These are phyloP conservation scores for Hypsizygus marmoreus DNA, from an alignment of 768 basidiomycete genomes.

Conservation along the genomic window DNA sequence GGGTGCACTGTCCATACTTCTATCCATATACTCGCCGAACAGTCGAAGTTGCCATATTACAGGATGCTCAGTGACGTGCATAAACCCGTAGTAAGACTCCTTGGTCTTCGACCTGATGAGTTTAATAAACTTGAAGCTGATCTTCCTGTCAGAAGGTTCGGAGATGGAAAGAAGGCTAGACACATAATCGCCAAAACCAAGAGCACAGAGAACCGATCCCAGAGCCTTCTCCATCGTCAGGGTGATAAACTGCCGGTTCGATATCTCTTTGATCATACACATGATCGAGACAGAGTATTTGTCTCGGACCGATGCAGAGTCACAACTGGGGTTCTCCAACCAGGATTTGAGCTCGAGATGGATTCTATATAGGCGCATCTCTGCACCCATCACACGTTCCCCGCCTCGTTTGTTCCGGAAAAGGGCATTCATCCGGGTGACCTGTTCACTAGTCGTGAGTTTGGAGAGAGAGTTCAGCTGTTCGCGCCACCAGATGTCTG, in stretches of 20 bases:
- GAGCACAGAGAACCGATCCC: constrained; percentile 36
- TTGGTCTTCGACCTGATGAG: constrained; percentile 49
- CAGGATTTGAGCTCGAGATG: constrained; percentile 54
- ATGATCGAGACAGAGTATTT: constrained; percentile 47
- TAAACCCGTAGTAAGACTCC: constrained; percentile 45
- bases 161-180: constrained; percentile 18
- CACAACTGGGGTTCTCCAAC: constrained; percentile 46
- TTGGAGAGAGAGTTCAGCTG: constrained; percentile 42
- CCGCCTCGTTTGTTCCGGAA: constrained; percentile 46
- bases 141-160: constrained; percentile 23
- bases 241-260: constrained; percentile 37
- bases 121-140: constrained; percentile 58
- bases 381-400: constrained; percentile 29
- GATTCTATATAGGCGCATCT: constrained; percentile 26
- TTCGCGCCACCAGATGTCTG: constrained; percentile 53
- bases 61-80: constrained; percentile 58
- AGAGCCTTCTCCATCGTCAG: constrained; percentile 36
- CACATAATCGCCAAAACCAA: constrained; percentile 50
- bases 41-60: constrained; percentile 67
- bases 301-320: constrained; percentile 43
- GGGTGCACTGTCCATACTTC: constrained; percentile 62
- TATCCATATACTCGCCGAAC: constrained; percentile 73
- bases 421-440: constrained; percentile 36
- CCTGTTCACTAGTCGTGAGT: constrained; percentile 32
- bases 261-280: constrained; percentile 48